Evolutionary conservation across 2,329 filamentous ascomycete genomes (phyloP).

Genomic region (Penicillium sp.): DNA sequence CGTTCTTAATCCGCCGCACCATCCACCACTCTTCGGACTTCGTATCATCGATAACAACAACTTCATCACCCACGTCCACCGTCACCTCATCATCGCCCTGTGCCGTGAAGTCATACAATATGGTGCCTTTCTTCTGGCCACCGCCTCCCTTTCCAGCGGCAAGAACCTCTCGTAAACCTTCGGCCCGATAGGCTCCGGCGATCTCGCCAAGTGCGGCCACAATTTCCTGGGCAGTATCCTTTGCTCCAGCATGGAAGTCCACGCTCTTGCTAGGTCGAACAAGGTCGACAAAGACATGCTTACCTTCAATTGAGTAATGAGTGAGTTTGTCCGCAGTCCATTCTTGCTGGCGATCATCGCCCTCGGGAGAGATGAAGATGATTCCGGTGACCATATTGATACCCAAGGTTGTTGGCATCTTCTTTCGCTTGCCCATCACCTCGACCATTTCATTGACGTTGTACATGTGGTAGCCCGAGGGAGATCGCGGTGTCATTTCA

Average conservation of each 20-base stretch:
- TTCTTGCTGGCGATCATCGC: conserved; percentile 81
- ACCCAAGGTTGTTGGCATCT: conserved; percentile 96
- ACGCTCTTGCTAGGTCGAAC: conserved; percentile 89
- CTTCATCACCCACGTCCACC: conserved; percentile 84
- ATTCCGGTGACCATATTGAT: conserved; percentile 84
- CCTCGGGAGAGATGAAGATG: conserved; percentile 85
- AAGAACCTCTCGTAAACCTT: conserved; percentile 77
- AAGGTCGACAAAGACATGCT: conserved; percentile 94
- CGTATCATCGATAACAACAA: conserved; percentile 80
- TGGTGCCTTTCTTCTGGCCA: conserved; percentile 74
- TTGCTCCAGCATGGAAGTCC: conserved; percentile 95
- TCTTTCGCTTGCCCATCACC: conserved; percentile 95
- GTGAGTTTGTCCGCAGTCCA: conserved; percentile 94
- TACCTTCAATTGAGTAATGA: conserved; percentile 97
- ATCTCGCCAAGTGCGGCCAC: conserved; percentile 84
- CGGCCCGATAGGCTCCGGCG: conserved; percentile 79
- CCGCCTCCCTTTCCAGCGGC: conserved; percentile 69
- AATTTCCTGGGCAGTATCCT: conserved; percentile 94
- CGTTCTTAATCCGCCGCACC: conserved; percentile 83
- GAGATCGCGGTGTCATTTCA: conserved; percentile 56
- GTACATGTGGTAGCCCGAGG: conserved; percentile 87
- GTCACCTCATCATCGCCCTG: conserved; percentile 96
- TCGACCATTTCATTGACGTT: conserved; percentile 97
- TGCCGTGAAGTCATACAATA: conserved; percentile 94
- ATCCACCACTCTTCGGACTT: conserved; percentile 99